Base-by-base conservation (phyloP, 495 filamentous ascomycete species). In the Aspergillus haitiensis region DNA sequence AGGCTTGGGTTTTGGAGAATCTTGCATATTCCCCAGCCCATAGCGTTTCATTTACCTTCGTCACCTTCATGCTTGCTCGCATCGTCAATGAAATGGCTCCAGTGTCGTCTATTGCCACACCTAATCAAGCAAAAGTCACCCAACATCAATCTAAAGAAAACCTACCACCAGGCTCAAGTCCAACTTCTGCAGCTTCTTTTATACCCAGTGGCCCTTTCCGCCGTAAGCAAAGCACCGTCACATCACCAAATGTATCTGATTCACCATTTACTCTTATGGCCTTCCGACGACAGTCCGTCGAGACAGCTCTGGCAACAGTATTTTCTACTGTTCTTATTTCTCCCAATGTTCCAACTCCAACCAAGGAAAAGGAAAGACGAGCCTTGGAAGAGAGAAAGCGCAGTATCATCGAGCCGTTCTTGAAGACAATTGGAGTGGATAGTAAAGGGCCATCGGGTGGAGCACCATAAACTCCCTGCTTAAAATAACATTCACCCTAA, bases 1-100 rank as follows among this genome's bases (percentile, higher is more conserved):
- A 86, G 61, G 75, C 81, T 8, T 82, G 81, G 71, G 79, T 93
- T 9, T 78, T 94, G 9, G 92, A 96, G 56, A 83, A 83, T 55
- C 80, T 97, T 6, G 81, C 87, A 0, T 75, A 82, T 9, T 81
- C 83, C 0, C 91, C 92, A 1, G 84, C 85, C 34, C 88, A 93
- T 67, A 92, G 88, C 66, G 88, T 93, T 59, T 90, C 88, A 0
- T 94, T 96, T 68, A 87, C 93, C 8, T 92, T 96, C 59, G 71
- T 97, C 36, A 92, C 86, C 3, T 86, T 89, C 45, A 91, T 93
- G 82, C 81, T 97, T 7, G 72, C 73, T 11, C 75, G 71, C 33
- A 76, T 82, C 46, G 74, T 73, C 56, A 79, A 77, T 52, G 79
- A 82, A 67, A 64, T 81, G 31, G 72, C 76, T 7, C 72, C 75